phyloP scores from a whole-genome alignment of 495 filamentous ascomycete species.

The Aspergillus carlsbadensis region DNA sequence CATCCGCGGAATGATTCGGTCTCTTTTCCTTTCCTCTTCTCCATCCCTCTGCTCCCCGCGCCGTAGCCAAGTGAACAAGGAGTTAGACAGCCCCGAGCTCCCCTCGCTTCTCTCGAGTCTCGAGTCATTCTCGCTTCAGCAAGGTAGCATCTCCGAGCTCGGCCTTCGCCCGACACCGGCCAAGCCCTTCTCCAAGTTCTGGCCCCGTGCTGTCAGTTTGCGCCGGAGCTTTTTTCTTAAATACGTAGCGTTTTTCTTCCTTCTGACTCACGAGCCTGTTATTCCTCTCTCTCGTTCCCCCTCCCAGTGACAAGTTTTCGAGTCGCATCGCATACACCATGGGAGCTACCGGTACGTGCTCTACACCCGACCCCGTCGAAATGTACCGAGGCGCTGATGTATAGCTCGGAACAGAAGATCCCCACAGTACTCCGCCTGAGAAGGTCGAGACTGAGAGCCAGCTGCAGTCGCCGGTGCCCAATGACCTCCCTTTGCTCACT shows the following conservation, averaged over 20 bases:
- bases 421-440: constrained; percentile 3
- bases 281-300: not conserved
- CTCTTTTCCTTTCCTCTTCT: not conserved
- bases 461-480: constrained; percentile 13
- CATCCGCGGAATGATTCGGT: not conserved
- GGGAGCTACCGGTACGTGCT: constrained; percentile 3
- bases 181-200: not conserved
- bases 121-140: not conserved
- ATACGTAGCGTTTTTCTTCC: not conserved
- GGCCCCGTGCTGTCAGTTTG: not conserved
- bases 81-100: not conserved
- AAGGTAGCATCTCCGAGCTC: constrained; percentile 6
- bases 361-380: not conserved
- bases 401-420: constrained; percentile 10
- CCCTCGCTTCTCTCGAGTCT: not conserved
- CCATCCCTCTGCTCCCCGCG: not conserved
- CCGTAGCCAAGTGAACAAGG: not conserved
- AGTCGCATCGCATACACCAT: constrained; percentile 8
- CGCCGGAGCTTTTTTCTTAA: not conserved
- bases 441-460: constrained; percentile 29
- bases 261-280: not conserved
- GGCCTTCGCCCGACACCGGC: constrained; percentile 6
- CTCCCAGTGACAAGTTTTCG: not conserved
- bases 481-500: constrained; percentile 34
- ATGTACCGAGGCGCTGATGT: not conserved